phyloP scores from a whole-genome alignment of 2,329 filamentous ascomycete genomes.

The Dothidotthia symphoricarpi region DNA sequence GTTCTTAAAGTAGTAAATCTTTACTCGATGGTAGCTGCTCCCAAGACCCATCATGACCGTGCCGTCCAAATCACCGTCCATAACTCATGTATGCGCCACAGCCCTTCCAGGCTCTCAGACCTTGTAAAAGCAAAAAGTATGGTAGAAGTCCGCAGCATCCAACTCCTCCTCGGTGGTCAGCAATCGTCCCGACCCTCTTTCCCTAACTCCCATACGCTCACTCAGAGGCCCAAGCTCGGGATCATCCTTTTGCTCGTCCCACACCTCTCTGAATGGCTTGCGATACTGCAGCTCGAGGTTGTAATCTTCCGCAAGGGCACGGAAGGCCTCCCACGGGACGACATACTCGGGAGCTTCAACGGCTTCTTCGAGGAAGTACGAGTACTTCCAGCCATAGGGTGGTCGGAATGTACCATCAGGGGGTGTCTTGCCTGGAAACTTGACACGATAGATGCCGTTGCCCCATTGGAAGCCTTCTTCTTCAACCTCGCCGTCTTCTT shows the following conservation, averaged over 20 bases:
- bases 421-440: conserved; percentile 80
- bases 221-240: conserved; percentile 76
- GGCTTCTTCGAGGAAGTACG: conserved; percentile 91
- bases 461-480: conserved; percentile 70
- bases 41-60: too few relatives aligned
- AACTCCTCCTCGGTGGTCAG: conserved; percentile 81
- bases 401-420: conserved; percentile 88
- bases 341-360: conserved; percentile 98
- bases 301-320: conserved; percentile 91
- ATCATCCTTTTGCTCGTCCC: conserved; percentile 88
- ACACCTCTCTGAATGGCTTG: conserved; percentile 85
- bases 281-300: conserved; percentile 95
- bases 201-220: conserved; percentile 92
- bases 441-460: conserved; percentile 87
- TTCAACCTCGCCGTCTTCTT: conserved; percentile 49
- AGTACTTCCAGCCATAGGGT: conserved; percentile 97
- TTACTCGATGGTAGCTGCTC: too few relatives aligned
- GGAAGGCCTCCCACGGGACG: conserved; percentile 96
- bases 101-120: conserved; percentile 51
- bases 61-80: neutral
- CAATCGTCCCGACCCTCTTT: conserved; percentile 63
- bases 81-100: too few relatives aligned
- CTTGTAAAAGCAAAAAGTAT: conserved; percentile 97
- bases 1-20: too few relatives aligned
- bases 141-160: conserved; percentile 81